Base-by-base conservation (phyloP, 2,329 filamentous ascomycete species). In the Ceratocystis colombiana region DNA sequence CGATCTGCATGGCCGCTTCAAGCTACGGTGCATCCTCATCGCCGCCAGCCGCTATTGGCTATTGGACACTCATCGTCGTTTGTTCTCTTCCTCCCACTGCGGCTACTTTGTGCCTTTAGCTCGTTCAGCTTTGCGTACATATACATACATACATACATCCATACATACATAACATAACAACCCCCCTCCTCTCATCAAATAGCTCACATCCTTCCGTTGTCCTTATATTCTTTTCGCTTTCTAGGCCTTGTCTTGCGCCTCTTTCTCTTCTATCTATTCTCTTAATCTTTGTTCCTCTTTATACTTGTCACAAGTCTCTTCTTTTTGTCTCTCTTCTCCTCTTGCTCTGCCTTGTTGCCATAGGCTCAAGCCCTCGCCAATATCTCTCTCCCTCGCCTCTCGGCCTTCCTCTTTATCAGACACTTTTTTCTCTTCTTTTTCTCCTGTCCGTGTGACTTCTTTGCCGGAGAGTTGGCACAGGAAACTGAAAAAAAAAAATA, bases 151-250 rank as follows among this genome's bases (percentile, higher is more conserved):
- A 28, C 28, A 5, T 28, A 28, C 5, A 28, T 28, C 0, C 33
- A 37, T 37, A 37, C 33, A 37, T 55, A 22, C 20, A 3, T 22
- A 12, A 55, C 10, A 55, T 22, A 22, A 55, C n/a, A 50, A 2
- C 46, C 17, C 46, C 15, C 46, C 17, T 50, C n/a, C 46, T 50
- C 20, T 22, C 46, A 22, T 50, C 20, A 22, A n/a, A 22, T 50
- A n/a, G 17, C 46, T 62, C 61, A 7, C 61, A 50, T 63, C 61
- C 61, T 63, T 50, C 44, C 61, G 44, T 63, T 63, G 61, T 50
- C 50, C 8, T 55, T 17, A 20, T 46, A 45, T 62, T 44, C 45
- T 62, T 62, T 37, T 62, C 46, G 1, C 22, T 25, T 45, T 30
- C 41, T 62, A 44, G 37, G 37, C 61, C 45, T 41, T 37, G 33